Conservation (phyloP, 1,139 yeast species). For the Hansenula lynferdii region DNA sequence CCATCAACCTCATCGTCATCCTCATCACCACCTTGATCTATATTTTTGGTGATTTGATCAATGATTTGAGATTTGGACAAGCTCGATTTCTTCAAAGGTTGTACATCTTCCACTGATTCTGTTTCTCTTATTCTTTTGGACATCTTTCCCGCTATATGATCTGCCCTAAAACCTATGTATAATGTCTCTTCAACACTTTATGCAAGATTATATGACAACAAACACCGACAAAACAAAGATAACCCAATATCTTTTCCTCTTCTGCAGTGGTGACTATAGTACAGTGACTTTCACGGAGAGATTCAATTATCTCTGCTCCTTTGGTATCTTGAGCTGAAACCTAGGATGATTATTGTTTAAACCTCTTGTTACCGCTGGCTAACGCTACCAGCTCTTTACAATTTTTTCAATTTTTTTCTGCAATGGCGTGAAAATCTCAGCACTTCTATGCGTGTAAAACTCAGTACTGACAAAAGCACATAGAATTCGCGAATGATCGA, state of each 20-base stretch:
- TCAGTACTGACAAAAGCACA: neutral
- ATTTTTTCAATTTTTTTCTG: conserved; percentile 3
- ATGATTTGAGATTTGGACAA: conserved; percentile 16
- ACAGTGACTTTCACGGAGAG: neutral
- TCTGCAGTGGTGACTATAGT: neutral
- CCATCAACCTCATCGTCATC: conserved; percentile 1
- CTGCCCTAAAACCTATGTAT: too few species aligned
- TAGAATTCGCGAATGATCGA: neutral
- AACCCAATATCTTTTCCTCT: neutral
- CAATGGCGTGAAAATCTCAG: conserved; percentile 1
- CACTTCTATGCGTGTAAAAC: neutral
- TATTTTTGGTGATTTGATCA: conserved; percentile 10
- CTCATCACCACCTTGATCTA: conserved; percentile 5
- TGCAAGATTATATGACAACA: neutral
- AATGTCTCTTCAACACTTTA: neutral
- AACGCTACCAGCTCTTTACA: neutral
- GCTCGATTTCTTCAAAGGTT: conserved; percentile 14
- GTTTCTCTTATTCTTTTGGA: conserved; percentile 16
- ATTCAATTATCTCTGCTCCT: neutral
- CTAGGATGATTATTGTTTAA: too few species aligned
- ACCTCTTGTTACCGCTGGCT: too few species aligned
- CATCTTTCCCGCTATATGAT: too few species aligned
- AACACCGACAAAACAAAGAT: neutral
- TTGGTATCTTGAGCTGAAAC: too few species aligned
- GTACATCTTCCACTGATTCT: conserved; percentile 9